These are phyloP conservation scores for Phytophthora colocasiae DNA, from an alignment of 352 stramenopile species.

Conservation along the genomic window DNA sequence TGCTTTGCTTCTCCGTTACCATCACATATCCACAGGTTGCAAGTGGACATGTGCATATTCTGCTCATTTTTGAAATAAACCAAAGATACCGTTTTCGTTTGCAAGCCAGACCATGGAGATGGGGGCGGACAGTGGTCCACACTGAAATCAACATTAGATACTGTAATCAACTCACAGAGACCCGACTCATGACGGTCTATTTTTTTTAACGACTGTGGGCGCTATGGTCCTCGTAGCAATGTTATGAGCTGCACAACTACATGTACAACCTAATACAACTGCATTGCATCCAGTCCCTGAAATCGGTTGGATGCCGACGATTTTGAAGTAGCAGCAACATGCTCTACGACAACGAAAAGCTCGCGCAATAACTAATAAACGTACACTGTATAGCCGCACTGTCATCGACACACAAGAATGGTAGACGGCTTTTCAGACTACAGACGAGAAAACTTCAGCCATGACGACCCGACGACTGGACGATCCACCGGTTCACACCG, in stretches of 20 bases:
- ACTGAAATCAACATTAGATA: conserved; percentile 26
- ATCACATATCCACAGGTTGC: no score
- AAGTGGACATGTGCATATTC: no score
- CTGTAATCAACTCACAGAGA: conserved; percentile 19
- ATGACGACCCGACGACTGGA: conserved; percentile 23
- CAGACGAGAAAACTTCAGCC: neutral
- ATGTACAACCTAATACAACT: no score
- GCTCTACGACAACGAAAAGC: no score
- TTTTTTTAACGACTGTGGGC: conserved; percentile 1
- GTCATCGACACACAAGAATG: neutral
- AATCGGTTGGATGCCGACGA: no score
- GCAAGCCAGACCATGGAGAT: neutral
- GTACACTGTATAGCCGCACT: neutral
- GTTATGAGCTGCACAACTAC: no score
- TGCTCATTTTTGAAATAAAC: conserved; percentile 14
- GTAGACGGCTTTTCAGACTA: conserved; percentile 2
- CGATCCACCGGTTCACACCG: conserved; percentile 13
- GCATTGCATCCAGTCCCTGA: no score
- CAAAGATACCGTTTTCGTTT: neutral
- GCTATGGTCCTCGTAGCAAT: no score
- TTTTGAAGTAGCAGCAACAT: no score
- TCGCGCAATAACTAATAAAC: no score
- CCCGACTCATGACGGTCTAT: conserved; percentile 11
- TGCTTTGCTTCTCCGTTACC: no score
- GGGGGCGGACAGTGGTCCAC: conserved; percentile 12